Percentiles rank a stretch among this genome's conserved stretches.
Conservation (phyloP, 2,329 filamentous ascomycete genomes). For the Colletotrichum viniferum region DNA sequence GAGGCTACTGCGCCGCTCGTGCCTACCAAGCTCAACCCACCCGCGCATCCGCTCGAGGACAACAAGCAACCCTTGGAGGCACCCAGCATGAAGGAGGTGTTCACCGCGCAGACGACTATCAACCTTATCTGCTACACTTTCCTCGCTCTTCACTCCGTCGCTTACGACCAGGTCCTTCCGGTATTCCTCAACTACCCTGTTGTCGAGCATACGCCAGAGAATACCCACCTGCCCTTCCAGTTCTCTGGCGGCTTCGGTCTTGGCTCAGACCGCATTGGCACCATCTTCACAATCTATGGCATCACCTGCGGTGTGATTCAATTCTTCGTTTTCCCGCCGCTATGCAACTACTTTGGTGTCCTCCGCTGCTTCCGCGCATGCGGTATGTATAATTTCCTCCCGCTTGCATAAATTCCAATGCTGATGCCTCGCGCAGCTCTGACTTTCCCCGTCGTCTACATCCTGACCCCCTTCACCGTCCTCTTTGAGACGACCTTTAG, state of each 20-base stretch:
- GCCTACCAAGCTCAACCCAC: conserved; percentile 33
- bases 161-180: conserved; percentile 86
- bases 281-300: conserved; percentile 85
- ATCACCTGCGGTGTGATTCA: conserved; percentile 81
- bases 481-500: conserved; percentile 53
- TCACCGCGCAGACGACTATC: conserved; percentile 75
- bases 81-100: conserved; percentile 63
- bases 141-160: conserved; percentile 80
- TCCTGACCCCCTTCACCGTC: conserved; percentile 81
- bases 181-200: conserved; percentile 84
- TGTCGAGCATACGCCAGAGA: conserved; percentile 59
- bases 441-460: conserved; percentile 75
- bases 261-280: conserved; percentile 76
- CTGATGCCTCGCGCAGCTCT: conserved; percentile 44
- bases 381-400: conserved; percentile 36
- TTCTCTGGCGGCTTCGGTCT: conserved; percentile 83
- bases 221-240: conserved; percentile 73
- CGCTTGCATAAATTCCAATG: background rate
- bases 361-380: conserved; percentile 74
- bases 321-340: conserved; percentile 81
- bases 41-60: conserved; percentile 24
- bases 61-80: conserved; percentile 13
- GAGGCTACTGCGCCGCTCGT: conserved; percentile 63
- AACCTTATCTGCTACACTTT: conserved; percentile 81
- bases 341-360: conserved; percentile 76